Evolutionary conservation across 1,139 yeast genomes (phyloP).

Genomic region (Scheffersomyces insectosa): DNA sequence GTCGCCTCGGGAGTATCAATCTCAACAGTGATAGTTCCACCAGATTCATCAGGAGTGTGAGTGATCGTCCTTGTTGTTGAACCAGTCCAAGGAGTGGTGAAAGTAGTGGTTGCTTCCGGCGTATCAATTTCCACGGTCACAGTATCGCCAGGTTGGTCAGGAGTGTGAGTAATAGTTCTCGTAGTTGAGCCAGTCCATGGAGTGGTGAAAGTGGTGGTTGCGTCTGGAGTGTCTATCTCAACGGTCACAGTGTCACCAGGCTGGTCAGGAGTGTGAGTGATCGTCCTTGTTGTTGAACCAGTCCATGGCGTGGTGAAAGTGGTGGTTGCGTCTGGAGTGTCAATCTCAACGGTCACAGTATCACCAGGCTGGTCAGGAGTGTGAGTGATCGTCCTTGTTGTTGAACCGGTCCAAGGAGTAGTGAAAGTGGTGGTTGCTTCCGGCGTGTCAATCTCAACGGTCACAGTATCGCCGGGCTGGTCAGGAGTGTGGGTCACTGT

Average conservation of each 20-base stretch:
- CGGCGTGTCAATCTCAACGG: too few species aligned
- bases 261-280: background rate
- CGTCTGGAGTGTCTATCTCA: background rate
- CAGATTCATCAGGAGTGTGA: too few species aligned
- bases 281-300: background rate
- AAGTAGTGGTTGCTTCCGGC: background rate
- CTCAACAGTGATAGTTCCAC: too few species aligned
- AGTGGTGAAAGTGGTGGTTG: background rate
- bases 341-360: background rate
- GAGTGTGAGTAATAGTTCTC: background rate
- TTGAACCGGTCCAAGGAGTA: background rate
- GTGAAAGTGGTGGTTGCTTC: background rate
- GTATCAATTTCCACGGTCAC: too few species aligned
- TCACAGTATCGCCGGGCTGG: too few species aligned
- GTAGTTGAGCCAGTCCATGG: background rate
- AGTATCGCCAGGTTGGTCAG: too few species aligned
- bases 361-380: background rate
- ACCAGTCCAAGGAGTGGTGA: background rate
- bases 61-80: too few species aligned
- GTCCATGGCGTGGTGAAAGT: background rate
- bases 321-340: background rate
- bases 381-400: background rate
- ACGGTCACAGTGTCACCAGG: background rate
- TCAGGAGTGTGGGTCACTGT: too few species aligned
- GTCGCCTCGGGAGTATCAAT: too few species aligned